Evolutionary conservation across 2,329 filamentous ascomycete species (phyloP).

Genomic region (Penicillium sp.): DNA sequence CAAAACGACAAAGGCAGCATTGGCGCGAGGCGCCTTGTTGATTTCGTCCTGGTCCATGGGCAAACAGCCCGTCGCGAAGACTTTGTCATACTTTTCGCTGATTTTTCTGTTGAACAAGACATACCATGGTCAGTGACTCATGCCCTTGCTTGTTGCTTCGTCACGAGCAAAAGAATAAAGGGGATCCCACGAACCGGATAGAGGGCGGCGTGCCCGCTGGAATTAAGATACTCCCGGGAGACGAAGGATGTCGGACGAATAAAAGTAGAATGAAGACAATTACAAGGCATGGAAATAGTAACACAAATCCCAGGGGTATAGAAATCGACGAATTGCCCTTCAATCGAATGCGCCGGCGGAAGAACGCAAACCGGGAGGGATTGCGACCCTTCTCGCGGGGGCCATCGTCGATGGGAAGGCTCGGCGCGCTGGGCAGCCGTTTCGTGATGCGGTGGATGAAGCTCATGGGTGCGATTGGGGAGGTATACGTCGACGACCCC

Average conservation of each 20-base stretch:
- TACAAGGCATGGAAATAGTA: conserved; percentile 89
- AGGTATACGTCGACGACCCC: conserved; percentile 29
- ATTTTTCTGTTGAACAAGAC: conserved; percentile 69
- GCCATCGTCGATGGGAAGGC: conserved; percentile 50
- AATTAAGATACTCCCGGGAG: conserved; percentile 79
- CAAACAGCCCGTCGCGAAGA: conserved; percentile 88
- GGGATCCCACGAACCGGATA: conserved; percentile 68
- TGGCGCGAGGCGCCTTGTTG: conserved; percentile 68
- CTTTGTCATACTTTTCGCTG: conserved; percentile 94
- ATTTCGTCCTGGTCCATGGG: conserved; percentile 67
- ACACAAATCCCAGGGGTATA: conserved; percentile 85
- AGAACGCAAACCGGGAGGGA: conserved; percentile 69
- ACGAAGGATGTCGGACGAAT: conserved; percentile 84
- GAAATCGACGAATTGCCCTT: conserved; percentile 90
- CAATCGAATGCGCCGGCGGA: conserved; percentile 82
- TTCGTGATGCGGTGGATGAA: conserved; percentile 58
- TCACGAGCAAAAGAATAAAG: not conserved
- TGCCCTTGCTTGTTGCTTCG: not conserved
- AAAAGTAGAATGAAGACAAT: conserved; percentile 88
- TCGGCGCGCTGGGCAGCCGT: conserved; percentile 51
- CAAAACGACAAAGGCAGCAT: conserved; percentile 93
- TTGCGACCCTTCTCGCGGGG: conserved; percentile 47
- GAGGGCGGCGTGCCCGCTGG: conserved; percentile 84
- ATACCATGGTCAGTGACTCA: conserved; percentile 19
- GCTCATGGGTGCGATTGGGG: conserved; percentile 47